Conservation (phyloP, 768 basidiomycete genomes). For the Tricholoma terreum region DNA sequence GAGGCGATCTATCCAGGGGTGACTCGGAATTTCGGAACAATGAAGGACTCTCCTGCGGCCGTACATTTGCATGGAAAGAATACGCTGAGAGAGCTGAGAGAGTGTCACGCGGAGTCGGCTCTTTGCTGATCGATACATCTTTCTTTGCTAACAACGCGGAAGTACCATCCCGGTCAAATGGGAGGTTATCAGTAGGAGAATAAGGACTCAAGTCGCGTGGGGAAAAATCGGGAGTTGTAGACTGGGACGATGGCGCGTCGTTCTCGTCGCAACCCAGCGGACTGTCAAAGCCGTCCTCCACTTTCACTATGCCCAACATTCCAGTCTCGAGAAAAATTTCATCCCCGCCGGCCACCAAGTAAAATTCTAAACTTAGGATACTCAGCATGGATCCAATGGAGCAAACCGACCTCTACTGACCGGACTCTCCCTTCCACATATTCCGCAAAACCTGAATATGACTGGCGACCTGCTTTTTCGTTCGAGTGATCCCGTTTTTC, state of each 20-base stretch:
- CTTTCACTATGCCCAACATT: conserved; percentile 51
- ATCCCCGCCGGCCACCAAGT: conserved; percentile 78
- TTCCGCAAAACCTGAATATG: conserved; percentile 83
- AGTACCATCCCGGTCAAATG: conserved; percentile 5
- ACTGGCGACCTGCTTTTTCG: conserved; percentile 89
- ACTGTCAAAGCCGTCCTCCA: conserved; percentile 49
- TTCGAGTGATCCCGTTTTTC: conserved; percentile 63
- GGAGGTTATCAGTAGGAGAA: conserved; percentile 35
- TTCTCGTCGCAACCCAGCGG: conserved; percentile 44
- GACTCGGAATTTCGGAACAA: neutral
- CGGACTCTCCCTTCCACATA: conserved; percentile 85
- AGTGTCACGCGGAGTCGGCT: neutral
- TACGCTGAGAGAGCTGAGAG: neutral
- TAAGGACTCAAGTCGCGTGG: conserved; percentile 43
- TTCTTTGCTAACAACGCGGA: neutral
- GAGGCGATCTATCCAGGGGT: neutral
- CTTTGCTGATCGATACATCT: neutral
- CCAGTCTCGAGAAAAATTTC: conserved; percentile 56
- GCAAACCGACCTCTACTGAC: conserved; percentile 33
- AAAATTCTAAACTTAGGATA: conserved; percentile 49
- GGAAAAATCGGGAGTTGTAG: conserved; percentile 45
- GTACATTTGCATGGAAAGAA: neutral
- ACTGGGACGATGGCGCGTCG: conserved; percentile 35
- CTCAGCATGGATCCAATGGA: conserved; percentile 10
- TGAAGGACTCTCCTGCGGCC: neutral